Percentiles rank a stretch among this genome's conserved stretches.
Evolutionary conservation across 345 rosid genomes (phyloP).

Genomic region (Isatis tinctoria): DNA sequence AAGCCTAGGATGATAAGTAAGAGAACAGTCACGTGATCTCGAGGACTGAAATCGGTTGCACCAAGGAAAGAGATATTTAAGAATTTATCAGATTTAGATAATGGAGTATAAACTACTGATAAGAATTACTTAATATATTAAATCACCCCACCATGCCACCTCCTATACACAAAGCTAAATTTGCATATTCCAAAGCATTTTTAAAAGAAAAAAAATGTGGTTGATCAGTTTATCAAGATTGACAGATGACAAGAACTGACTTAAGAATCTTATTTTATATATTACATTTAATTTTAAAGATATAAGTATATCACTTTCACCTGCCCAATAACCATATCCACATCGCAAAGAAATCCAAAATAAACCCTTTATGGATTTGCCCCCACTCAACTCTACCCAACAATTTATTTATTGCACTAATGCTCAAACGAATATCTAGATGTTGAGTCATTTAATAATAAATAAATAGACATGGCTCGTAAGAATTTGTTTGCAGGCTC

Average conservation of each 20-base stretch:
- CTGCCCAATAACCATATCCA: conserved; percentile 17
- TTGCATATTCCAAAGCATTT: conserved; percentile 24
- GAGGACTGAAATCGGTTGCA: conserved; percentile 16
- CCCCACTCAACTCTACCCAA: conserved; percentile 8
- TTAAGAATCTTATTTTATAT: background rate
- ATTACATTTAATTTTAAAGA: conserved; percentile 1
- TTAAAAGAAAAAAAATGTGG: background rate
- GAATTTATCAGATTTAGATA: background rate
- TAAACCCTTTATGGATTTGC: conserved; percentile 10
- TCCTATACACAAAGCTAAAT: conserved; percentile 8
- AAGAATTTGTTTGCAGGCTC: background rate
- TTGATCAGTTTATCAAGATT: conserved; percentile 20
- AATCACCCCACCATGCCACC: conserved; percentile 28
- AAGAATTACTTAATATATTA: background rate
- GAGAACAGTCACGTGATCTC: conserved; percentile 27
- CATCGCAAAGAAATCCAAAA: conserved; percentile 5
- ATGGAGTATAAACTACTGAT: background rate
- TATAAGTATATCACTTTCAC: conserved; percentile 8
- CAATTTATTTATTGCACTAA: conserved; percentile 8
- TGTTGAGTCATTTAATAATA: background rate
- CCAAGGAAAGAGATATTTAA: background rate
- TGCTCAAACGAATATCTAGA: background rate
- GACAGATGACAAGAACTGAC: background rate
- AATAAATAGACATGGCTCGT: background rate
- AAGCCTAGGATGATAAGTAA: no score